Evolutionary conservation across 202 grass and related monocot genomes (phyloP).

Genomic region (Dendrocalamus latiflorus): DNA sequence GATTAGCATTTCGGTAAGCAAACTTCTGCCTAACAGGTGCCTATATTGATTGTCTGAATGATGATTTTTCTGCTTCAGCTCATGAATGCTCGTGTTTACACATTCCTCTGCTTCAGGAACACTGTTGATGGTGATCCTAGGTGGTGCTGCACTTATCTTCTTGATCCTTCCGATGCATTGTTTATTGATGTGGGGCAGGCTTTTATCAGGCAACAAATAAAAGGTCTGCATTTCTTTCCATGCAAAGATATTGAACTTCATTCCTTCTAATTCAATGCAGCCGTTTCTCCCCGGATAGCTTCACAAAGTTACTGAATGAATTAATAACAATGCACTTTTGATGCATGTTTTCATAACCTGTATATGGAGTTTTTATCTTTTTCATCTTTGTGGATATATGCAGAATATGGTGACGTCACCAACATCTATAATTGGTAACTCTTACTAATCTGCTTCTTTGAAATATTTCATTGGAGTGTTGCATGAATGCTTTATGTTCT

Average conservation of each 20-base stretch:
- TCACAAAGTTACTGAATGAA: constrained; percentile 15
- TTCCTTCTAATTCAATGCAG: background rate
- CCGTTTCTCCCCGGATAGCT: background rate
- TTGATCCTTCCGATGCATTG: constrained; percentile 86
- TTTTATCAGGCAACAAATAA: constrained; percentile 84
- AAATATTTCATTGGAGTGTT: background rate
- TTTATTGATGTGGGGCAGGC: constrained; percentile 87
- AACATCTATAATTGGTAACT: constrained; percentile 95
- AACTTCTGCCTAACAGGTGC: background rate
- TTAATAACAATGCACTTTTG: background rate
- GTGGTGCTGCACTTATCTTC: constrained; percentile 97
- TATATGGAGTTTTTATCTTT: constrained; percentile 17
- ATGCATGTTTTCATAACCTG: constrained; percentile 7
- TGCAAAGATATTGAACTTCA: constrained; percentile 24
- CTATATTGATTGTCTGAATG: background rate
- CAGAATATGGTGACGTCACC: constrained; percentile 92
- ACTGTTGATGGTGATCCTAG: constrained; percentile 80
- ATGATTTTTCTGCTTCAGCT: constrained; percentile 1
- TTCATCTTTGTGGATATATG: constrained; percentile 30
- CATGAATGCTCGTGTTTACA: constrained; percentile 14
- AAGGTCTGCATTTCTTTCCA: constrained; percentile 47
- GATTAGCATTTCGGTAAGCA: constrained; percentile 9
- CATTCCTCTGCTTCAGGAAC: constrained; percentile 65
- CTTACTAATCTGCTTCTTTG: constrained; percentile 26
- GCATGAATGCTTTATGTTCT: background rate